phyloP scores from a whole-genome alignment of 768 basidiomycete genomes.

The Lactarius trivialis region DNA sequence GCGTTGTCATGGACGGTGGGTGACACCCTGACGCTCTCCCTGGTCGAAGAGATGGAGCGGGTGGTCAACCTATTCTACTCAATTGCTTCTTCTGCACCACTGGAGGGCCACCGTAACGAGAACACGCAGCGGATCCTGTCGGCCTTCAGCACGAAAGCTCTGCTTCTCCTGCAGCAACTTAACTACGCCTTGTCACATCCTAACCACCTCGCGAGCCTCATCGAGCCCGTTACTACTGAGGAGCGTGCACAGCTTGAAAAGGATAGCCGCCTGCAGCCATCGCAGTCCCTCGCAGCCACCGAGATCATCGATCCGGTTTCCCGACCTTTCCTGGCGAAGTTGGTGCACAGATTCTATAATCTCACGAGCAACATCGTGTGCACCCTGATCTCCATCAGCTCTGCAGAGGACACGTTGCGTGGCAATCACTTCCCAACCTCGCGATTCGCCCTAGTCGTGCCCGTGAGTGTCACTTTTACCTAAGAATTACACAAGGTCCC shows the following conservation, averaged over 20 bases:
- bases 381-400: conserved; percentile 63
- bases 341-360: conserved; percentile 66
- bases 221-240: conserved; percentile 74
- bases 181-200: conserved; percentile 91
- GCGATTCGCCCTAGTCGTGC: conserved; percentile 60
- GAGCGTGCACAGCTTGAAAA: conserved; percentile 67
- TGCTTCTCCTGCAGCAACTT: conserved; percentile 76
- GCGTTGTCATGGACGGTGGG: conserved; percentile 80
- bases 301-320: conserved; percentile 55
- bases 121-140: conserved; percentile 58
- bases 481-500: no score
- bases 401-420: conserved; percentile 60
- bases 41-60: conserved; percentile 79
- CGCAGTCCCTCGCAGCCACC: conserved; percentile 31
- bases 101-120: conserved; percentile 39
- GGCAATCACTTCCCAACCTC: conserved; percentile 66
- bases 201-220: conserved; percentile 72
- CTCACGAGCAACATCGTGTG: conserved; percentile 64
- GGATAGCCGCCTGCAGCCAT: conserved; percentile 34
- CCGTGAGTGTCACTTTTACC: conserved; percentile 43
- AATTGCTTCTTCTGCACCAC: conserved; percentile 52
- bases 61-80: conserved; percentile 72
- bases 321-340: conserved; percentile 62
- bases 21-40: conserved; percentile 65
- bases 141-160: conserved; percentile 59